Conservation (phyloP, 345 rosid genomes). For the Bruguiera gymnorhiza region DNA sequence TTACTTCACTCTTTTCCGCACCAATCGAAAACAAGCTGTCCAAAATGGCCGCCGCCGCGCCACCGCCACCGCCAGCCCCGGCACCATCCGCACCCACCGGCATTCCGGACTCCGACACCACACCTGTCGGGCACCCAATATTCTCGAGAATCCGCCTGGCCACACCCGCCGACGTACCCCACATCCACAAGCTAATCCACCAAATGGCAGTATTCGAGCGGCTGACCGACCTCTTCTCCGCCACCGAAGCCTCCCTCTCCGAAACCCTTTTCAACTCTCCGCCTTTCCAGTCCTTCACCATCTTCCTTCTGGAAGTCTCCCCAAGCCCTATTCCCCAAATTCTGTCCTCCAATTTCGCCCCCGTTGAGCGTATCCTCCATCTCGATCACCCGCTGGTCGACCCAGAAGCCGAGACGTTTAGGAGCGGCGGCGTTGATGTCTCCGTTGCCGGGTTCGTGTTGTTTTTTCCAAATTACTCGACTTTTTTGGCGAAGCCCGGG, state of each 20-base stretch:
- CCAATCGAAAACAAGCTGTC: background rate
- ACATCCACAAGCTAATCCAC: constrained; percentile 80
- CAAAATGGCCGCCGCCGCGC: constrained; percentile 84
- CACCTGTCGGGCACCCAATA: constrained; percentile 46
- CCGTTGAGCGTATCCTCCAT: constrained; percentile 35
- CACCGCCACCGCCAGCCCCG: constrained; percentile 78
- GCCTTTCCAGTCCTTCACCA: constrained; percentile 73
- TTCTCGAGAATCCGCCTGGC: constrained; percentile 92
- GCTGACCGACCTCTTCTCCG: constrained; percentile 61
- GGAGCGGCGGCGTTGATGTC: constrained; percentile 32
- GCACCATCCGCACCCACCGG: constrained; percentile 52
- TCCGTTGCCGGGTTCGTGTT: constrained; percentile 76
- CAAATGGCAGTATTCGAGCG: constrained; percentile 88
- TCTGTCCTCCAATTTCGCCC: constrained; percentile 29
- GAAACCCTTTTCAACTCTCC: constrained; percentile 70
- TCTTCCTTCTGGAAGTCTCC: constrained; percentile 82
- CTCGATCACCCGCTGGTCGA: constrained; percentile 55
- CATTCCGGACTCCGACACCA: constrained; percentile 29
- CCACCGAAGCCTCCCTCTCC: constrained; percentile 73
- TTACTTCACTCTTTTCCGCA: no score
- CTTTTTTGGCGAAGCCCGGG: constrained; percentile 71
- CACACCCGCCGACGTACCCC: constrained; percentile 63
- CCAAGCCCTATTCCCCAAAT: constrained; percentile 37
- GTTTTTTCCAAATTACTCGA: constrained; percentile 75
- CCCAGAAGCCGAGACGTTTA: constrained; percentile 48